Conservation (phyloP, 306 rosid genomes). For the Oxytropis ochrocephala region DNA sequence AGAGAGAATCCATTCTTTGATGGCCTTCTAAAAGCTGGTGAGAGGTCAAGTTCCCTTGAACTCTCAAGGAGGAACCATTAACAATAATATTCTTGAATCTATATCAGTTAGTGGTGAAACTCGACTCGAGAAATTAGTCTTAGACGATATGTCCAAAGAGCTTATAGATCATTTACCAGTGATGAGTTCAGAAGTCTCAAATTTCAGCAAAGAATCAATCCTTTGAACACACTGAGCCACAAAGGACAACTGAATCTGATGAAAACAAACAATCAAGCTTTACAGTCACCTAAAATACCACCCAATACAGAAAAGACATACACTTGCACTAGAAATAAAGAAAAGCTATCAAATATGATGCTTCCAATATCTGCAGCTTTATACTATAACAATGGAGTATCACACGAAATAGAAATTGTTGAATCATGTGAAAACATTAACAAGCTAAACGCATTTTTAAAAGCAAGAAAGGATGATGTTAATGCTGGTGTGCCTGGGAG, state of each 20-base stretch:
- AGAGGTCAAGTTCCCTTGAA: slow-evolving; percentile 20
- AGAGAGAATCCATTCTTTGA: slow-evolving; percentile 42
- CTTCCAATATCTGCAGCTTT: slow-evolving; percentile 75
- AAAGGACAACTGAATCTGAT: slow-evolving; percentile 14
- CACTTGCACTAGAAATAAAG: slow-evolving; percentile 37
- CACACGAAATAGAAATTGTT: slow-evolving; percentile 56
- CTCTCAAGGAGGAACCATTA: neutral
- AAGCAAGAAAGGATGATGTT: slow-evolving; percentile 58
- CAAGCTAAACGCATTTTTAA: slow-evolving; percentile 57
- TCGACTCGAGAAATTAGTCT: neutral
- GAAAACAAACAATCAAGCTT: slow-evolving; percentile 12
- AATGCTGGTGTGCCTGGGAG: slow-evolving; percentile 68
- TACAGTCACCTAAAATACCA: slow-evolving; percentile 7
- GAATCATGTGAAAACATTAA: slow-evolving; percentile 57
- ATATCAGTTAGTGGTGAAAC: slow-evolving; percentile 30
- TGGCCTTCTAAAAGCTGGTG: slow-evolving; percentile 30
- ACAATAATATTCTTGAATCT: slow-evolving; percentile 17
- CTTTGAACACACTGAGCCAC: slow-evolving; percentile 26
- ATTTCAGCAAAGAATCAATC: slow-evolving; percentile 33
- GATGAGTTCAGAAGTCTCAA: slow-evolving; percentile 28
- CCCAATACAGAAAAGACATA: slow-evolving; percentile 36
- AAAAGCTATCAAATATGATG: slow-evolving; percentile 35
- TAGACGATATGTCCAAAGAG: slow-evolving; percentile 18
- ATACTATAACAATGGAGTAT: slow-evolving; percentile 51
- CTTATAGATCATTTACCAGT: slow-evolving; percentile 1